A percentile compares a stretch with the other conserved stretches of the same genome.
These are phyloP conservation scores for Aaosphaeria pasadenensis DNA, from an alignment of 2,329 filamentous ascomycete genomes.

Conservation along the genomic window DNA sequence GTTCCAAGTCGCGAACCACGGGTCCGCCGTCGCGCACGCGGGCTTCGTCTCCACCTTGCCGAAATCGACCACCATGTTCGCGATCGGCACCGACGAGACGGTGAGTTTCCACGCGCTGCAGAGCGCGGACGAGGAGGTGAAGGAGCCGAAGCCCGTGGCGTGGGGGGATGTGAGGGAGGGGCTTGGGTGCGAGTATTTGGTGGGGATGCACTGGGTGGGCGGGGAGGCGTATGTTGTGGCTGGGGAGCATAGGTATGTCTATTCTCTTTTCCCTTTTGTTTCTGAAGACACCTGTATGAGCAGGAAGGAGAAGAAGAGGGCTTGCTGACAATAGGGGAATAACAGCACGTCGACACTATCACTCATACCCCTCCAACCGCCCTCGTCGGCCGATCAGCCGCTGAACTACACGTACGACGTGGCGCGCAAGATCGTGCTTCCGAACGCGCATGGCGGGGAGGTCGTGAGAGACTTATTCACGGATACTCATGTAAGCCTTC, in stretches of 20 bases:
- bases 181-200: slow-evolving; percentile 72
- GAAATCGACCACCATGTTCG: slow-evolving; percentile 53
- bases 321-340: background rate
- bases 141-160: slow-evolving; percentile 42
- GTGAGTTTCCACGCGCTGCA: slow-evolving; percentile 70
- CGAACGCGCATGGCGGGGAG: slow-evolving; percentile 48
- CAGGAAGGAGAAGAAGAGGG: background rate
- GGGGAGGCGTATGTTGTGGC: slow-evolving; percentile 61
- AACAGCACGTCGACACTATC: too few species aligned
- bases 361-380: too few species aligned
- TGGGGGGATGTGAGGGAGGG: slow-evolving; percentile 68
- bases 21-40: slow-evolving; percentile 70
- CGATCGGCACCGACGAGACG: slow-evolving; percentile 74
- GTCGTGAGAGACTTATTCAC: slow-evolving; percentile 47
- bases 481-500: slow-evolving; percentile 29
- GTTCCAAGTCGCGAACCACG: slow-evolving; percentile 75
- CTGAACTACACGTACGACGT: slow-evolving; percentile 22
- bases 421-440: slow-evolving; percentile 24
- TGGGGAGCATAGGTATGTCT: slow-evolving; percentile 61
- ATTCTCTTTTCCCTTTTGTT: background rate
- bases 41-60: slow-evolving; percentile 59
- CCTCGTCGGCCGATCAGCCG: too few species aligned
- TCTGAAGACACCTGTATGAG: slow-evolving; percentile 9
- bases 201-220: slow-evolving; percentile 61
- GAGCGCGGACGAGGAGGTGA: slow-evolving; percentile 60